Percentiles rank a stretch among this genome's conserved stretches.
phyloP scores from a whole-genome alignment of 1,284 basidiomycete genomes.

The Ceratobasidium sp. region DNA sequence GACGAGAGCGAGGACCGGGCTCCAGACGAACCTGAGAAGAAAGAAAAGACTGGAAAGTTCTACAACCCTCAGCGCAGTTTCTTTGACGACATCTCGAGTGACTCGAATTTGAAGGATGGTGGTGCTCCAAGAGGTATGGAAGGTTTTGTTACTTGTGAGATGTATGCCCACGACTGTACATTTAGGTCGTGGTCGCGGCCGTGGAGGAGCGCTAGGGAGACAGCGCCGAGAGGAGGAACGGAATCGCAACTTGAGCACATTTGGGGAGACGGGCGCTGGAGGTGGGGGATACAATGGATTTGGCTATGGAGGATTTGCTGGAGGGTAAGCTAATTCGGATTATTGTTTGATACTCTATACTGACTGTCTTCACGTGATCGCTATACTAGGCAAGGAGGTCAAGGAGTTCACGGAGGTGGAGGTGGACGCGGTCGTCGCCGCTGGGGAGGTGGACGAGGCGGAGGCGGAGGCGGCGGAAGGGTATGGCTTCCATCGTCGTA shows the following conservation, averaged over 20 bases:
- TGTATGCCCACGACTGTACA: conserved; percentile 50
- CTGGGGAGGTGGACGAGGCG: conserved; percentile 60
- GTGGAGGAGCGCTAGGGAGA: conserved; percentile 55
- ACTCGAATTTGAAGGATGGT: conserved; percentile 44
- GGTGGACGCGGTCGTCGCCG: conserved; percentile 49
- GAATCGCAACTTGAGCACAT: conserved; percentile 81
- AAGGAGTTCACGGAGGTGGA: conserved; percentile 66
- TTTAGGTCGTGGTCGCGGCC: conserved; percentile 54
- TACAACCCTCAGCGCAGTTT: conserved; percentile 81
- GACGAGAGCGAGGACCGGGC: conserved; percentile 43
- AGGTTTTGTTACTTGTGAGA: not conserved
- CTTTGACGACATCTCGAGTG: conserved; percentile 70
- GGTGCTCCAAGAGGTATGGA: conserved; percentile 32
- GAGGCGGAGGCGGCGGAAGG: conserved; percentile 53
- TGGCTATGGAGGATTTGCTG: conserved; percentile 21
- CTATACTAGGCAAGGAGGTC: conserved; percentile 70
- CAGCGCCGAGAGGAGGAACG: conserved; percentile 80
- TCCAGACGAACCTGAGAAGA: conserved; percentile 44
- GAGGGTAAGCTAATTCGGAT: not conserved
- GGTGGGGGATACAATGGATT: conserved; percentile 15
- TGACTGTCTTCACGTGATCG: not conserved
- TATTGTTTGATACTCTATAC: not conserved
- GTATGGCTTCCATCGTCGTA: not conserved
- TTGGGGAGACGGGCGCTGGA: conserved; percentile 78
- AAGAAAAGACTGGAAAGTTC: conserved; percentile 55